phyloP scores from a whole-genome alignment of 768 basidiomycete species.

The Lactarius evosmus region DNA sequence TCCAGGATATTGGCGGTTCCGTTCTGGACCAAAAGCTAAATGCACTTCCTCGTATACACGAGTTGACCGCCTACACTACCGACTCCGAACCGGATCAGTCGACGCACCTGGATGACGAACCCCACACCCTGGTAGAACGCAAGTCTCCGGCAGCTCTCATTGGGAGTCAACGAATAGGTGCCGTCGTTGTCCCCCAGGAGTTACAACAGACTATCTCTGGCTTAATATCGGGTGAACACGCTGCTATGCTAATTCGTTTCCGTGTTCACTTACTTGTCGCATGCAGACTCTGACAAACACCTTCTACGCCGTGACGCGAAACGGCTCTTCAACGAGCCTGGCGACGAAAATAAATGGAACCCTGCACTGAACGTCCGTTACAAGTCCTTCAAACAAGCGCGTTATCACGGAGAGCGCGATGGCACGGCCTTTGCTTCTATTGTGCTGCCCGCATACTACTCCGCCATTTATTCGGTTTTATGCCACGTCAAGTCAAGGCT shows the following conservation, averaged over 20 bases:
- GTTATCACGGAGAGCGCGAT: constrained; percentile 61
- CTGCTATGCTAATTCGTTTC: not conserved
- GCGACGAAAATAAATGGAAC: constrained; percentile 48
- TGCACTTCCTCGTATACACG: constrained; percentile 38
- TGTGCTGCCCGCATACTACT: constrained; percentile 83
- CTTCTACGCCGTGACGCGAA: constrained; percentile 66
- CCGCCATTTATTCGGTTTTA: constrained; percentile 74
- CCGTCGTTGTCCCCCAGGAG: constrained; percentile 69
- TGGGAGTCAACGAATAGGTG: constrained; percentile 70
- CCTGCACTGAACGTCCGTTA: constrained; percentile 55
- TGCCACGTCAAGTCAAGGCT: constrained; percentile 61
- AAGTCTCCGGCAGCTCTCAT: constrained; percentile 82
- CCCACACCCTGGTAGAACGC: constrained; percentile 40
- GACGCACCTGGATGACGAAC: constrained; percentile 36
- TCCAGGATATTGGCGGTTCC: constrained; percentile 68
- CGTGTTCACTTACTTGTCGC: constrained; percentile 1
- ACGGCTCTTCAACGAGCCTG: constrained; percentile 56
- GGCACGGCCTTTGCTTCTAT: constrained; percentile 83
- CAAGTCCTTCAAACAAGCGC: constrained; percentile 55
- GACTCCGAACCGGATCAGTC: constrained; percentile 33
- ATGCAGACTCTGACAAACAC: constrained; percentile 58
- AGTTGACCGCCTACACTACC: constrained; percentile 52
- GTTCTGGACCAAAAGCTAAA: constrained; percentile 38
- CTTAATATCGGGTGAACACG: constrained; percentile 59
- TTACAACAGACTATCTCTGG: constrained; percentile 61